Evolutionary conservation across 2,329 filamentous ascomycete species (phyloP).

Genomic region (Ceratocystis cacaofunesta): DNA sequence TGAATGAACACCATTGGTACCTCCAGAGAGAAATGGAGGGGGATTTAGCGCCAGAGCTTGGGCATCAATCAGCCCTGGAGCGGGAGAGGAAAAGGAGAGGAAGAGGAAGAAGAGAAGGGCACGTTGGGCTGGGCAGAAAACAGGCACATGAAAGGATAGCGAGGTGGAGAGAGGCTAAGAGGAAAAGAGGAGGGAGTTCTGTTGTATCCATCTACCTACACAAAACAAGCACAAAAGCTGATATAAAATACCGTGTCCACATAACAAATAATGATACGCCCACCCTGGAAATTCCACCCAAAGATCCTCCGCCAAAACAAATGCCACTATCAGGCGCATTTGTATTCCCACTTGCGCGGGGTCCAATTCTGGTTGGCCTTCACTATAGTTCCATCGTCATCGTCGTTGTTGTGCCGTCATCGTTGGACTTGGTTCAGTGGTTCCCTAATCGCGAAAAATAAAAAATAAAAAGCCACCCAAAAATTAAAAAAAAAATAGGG

Average conservation of each 20-base stretch:
- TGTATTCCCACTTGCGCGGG: too few species aligned
- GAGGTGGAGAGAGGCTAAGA: background rate
- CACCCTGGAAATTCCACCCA: background rate
- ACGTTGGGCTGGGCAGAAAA: too few species aligned
- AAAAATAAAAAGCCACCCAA: background rate
- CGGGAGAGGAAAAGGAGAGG: too few species aligned
- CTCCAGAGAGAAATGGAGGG: background rate
- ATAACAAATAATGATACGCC: background rate
- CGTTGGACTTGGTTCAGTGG: background rate
- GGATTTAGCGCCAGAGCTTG: background rate
- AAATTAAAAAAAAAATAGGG: background rate
- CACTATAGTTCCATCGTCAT: too few species aligned
- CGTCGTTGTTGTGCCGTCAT: background rate
- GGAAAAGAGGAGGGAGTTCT: background rate
- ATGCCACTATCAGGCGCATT: too few species aligned
- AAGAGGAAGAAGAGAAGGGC: too few species aligned
- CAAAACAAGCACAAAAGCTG: background rate
- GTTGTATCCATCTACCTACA: background rate
- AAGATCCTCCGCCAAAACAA: too few species aligned
- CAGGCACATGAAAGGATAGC: too few species aligned
- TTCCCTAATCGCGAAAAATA: background rate
- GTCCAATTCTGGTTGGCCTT: too few species aligned
- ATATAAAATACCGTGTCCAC: too few species aligned
- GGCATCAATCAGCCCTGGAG: background rate
- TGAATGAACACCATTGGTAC: too few species aligned